Evolutionary conservation across 768 basidiomycete genomes (phyloP).

Genomic region (Kwoniella dendrophila): DNA sequence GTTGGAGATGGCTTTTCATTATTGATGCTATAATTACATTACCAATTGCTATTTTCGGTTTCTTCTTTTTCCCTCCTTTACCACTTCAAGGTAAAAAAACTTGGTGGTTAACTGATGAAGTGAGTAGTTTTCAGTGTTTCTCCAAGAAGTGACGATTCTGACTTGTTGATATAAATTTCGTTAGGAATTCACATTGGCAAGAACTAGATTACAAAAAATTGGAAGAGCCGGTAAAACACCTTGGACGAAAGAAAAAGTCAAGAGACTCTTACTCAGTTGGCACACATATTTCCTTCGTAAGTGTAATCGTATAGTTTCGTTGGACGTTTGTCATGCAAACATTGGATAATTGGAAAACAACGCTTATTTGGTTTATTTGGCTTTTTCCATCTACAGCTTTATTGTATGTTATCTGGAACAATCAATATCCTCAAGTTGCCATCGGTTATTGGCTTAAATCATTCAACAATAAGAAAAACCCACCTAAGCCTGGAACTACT

Average conservation of each 20-base stretch:
- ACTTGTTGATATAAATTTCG: background rate
- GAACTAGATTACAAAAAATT: constrained; percentile 24
- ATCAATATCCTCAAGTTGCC: constrained; percentile 25
- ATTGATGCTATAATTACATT: constrained; percentile 29
- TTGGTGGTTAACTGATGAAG: constrained; percentile 26
- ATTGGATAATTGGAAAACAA: background rate
- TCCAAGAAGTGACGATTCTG: background rate
- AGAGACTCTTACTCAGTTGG: constrained; percentile 31
- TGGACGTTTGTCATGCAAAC: too few relatives aligned
- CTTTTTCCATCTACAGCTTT: constrained; percentile 12
- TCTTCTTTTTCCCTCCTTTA: constrained; percentile 36
- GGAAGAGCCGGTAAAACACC: constrained; percentile 27
- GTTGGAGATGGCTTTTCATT: constrained; percentile 44
- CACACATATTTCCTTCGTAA: constrained; percentile 41
- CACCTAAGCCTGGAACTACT: constrained; percentile 32
- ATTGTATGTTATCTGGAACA: constrained; percentile 36
- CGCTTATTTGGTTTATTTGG: background rate
- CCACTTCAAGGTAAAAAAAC: constrained; percentile 32
- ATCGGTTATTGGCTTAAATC: constrained; percentile 44
- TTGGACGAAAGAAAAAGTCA: constrained; percentile 31
- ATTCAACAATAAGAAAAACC: constrained; percentile 34
- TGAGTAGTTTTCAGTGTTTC: constrained; percentile 10
- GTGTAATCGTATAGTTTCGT: too few relatives aligned
- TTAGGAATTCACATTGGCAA: constrained; percentile 34
- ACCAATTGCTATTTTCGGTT: constrained; percentile 27